Percentiles rank a stretch among this genome's conserved stretches.
Evolutionary conservation across 2,329 filamentous ascomycete genomes (phyloP).

Genomic region (Penicillium sp.): DNA sequence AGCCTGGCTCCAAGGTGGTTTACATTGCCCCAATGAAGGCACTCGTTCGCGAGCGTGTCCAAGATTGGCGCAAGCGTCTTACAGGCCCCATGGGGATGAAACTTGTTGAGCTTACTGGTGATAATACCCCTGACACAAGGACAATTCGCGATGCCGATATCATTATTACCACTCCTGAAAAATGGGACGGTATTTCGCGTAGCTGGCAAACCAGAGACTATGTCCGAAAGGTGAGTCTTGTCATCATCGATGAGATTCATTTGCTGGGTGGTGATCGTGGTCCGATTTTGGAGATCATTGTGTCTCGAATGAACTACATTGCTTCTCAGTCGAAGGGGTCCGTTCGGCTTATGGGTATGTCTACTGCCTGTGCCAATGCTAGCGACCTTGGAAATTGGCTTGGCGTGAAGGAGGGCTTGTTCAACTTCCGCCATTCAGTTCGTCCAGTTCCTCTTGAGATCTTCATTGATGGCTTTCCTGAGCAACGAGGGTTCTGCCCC

Average conservation of each 20-base stretch:
- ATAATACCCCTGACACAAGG: slow-evolving; percentile 95
- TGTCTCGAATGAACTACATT: slow-evolving; percentile 94
- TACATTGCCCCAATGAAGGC: slow-evolving; percentile 99
- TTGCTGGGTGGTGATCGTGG: slow-evolving; percentile 93
- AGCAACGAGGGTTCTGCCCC: slow-evolving; percentile 91
- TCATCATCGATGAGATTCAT: slow-evolving; percentile 99
- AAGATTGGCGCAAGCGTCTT: slow-evolving; percentile 86
- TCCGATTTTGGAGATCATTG: slow-evolving; percentile 97
- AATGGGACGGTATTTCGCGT: slow-evolving; percentile 99
- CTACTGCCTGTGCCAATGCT: slow-evolving; percentile 94
- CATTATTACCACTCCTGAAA: slow-evolving; percentile 98
- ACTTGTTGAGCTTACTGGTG: slow-evolving; percentile 92
- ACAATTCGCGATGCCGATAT: slow-evolving; percentile 96
- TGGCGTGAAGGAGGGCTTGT: slow-evolving; percentile 90
- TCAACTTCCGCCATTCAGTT: slow-evolving; percentile 97
- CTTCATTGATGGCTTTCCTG: slow-evolving; percentile 96
- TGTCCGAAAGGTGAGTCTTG: slow-evolving; percentile 88
- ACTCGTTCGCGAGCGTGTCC: slow-evolving; percentile 90
- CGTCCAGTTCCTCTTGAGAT: slow-evolving; percentile 93
- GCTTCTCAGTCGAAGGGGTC: slow-evolving; percentile 87
- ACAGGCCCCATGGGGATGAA: slow-evolving; percentile 81
- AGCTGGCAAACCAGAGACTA: slow-evolving; percentile 98
- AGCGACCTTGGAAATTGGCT: slow-evolving; percentile 94
- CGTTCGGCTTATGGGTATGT: slow-evolving; percentile 95
- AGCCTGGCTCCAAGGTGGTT: slow-evolving; percentile 93